Conservation (phyloP, 169 alveolate genomes). For the Toxoplasma gondii region DNA sequence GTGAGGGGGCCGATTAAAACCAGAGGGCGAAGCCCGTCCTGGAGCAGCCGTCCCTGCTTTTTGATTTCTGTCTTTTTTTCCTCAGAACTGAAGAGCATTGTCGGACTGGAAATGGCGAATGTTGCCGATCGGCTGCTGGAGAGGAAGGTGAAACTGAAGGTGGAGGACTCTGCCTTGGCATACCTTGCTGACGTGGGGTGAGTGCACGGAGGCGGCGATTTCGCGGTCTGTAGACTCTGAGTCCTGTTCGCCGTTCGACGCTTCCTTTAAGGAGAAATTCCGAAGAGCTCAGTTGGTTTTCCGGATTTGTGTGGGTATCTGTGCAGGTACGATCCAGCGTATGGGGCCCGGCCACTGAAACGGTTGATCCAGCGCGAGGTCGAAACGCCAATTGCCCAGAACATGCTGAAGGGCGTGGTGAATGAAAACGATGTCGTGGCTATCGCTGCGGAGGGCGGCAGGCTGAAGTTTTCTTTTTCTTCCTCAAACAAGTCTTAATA, state of each 20-base stretch:
- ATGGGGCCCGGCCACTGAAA: conserved; percentile 88
- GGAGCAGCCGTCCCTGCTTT: too few species aligned
- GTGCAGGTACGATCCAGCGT: conserved; percentile 83
- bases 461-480: neutral
- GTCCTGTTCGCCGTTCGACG: neutral
- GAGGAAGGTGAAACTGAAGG: conserved; percentile 80
- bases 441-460: conserved; percentile 65
- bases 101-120: conserved; percentile 81
- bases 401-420: conserved; percentile 78
- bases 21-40: too few species aligned
- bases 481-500: neutral
- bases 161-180: conserved; percentile 86
- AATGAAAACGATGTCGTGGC: conserved; percentile 78
- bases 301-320: too few species aligned
- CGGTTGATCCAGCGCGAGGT: conserved; percentile 86
- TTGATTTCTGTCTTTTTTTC: neutral
- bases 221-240: neutral
- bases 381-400: conserved; percentile 84
- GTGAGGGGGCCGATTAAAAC: too few species aligned
- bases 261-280: too few species aligned
- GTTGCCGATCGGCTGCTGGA: conserved; percentile 83
- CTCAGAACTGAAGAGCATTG: conserved; percentile 82
- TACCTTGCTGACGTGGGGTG: conserved; percentile 84
- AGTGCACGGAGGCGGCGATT: neutral
- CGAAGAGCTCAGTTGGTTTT: too few species aligned